These are phyloP conservation scores for Phytopythium mirpurense DNA, from an alignment of 352 stramenopile species.

Conservation along the genomic window DNA sequence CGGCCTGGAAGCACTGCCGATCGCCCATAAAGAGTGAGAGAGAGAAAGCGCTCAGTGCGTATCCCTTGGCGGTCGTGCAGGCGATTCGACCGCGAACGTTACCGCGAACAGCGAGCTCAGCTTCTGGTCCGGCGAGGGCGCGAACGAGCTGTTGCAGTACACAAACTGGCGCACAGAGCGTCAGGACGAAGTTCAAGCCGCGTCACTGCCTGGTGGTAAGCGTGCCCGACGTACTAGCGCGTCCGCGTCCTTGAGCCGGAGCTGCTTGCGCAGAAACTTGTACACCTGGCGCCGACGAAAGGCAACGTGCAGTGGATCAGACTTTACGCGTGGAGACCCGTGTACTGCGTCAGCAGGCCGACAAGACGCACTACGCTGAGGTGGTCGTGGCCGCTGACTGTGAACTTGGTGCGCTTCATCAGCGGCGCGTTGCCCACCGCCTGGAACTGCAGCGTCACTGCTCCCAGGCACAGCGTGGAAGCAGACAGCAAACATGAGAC, in stretches of 20 bases:
- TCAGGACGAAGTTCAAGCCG: constrained; percentile 5
- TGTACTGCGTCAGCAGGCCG: too few relatives aligned
- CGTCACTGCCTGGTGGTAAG: neutral
- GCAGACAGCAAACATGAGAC: too few relatives aligned
- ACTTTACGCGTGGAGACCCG: too few relatives aligned
- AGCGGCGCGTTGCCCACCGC: constrained; percentile 73
- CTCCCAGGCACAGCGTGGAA: neutral
- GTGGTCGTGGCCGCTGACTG: constrained; percentile 61
- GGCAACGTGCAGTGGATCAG: too few relatives aligned
- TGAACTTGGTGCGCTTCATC: constrained; percentile 89
- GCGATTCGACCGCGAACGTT: neutral
- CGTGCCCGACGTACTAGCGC: constrained; percentile 38
- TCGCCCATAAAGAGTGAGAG: too few relatives aligned
- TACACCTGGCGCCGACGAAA: too few relatives aligned
- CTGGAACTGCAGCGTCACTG: constrained; percentile 83
- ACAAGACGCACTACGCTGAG: constrained; percentile 68
- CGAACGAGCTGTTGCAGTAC: constrained; percentile 87
- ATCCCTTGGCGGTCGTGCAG: neutral
- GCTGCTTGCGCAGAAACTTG: constrained; percentile 81
- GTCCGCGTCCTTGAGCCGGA: constrained; percentile 69
- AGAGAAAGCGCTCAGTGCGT: neutral
- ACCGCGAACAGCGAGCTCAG: constrained; percentile 77
- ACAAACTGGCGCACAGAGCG: constrained; percentile 50
- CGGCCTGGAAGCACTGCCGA: constrained; percentile 76
- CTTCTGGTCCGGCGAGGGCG: constrained; percentile 75